Conservation (phyloP, 2,329 filamentous ascomycete genomes). For the Teratosphaeria zuluensis region DNA sequence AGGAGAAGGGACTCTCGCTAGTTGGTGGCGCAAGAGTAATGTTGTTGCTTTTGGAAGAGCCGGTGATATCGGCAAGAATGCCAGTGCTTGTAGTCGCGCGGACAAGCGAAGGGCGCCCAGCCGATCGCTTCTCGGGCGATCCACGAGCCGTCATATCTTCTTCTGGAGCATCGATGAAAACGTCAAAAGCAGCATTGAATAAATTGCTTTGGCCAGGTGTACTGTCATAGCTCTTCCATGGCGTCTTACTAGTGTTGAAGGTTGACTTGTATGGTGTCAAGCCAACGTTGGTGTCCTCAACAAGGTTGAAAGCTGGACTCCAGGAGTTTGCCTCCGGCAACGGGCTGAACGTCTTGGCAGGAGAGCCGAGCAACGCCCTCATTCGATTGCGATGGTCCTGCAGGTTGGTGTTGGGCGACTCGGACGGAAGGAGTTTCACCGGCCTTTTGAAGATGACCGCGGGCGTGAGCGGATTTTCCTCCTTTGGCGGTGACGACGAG, state of each 20-base stretch:
- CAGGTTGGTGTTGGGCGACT: conserved; percentile 87
- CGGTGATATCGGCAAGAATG: conserved; percentile 52
- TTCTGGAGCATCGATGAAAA: conserved; percentile 40
- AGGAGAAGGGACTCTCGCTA: conserved; percentile 18
- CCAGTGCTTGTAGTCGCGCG: conserved; percentile 53
- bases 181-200: conserved; percentile 42
- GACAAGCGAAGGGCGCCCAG: conserved; percentile 51
- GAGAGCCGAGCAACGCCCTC: conserved; percentile 69
- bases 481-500: conserved; percentile 31
- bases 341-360: conserved; percentile 47
- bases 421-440: conserved; percentile 58
- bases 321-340: conserved; percentile 47
- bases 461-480: conserved; percentile 61
- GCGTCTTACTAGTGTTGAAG: conserved; percentile 20
- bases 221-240: conserved; percentile 24
- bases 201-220: conserved; percentile 18
- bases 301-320: conserved; percentile 58
- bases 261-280: conserved; percentile 32
- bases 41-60: conserved; percentile 43
- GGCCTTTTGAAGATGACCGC: conserved; percentile 69
- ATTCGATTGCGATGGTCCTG: conserved; percentile 80
- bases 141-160: conserved; percentile 42
- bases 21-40: conserved; percentile 14
- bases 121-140: conserved; percentile 58
- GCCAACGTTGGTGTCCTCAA: conserved; percentile 50